Conservation (phyloP, 2,329 filamentous ascomycete species). For the Hysterium pulicare region DNA sequence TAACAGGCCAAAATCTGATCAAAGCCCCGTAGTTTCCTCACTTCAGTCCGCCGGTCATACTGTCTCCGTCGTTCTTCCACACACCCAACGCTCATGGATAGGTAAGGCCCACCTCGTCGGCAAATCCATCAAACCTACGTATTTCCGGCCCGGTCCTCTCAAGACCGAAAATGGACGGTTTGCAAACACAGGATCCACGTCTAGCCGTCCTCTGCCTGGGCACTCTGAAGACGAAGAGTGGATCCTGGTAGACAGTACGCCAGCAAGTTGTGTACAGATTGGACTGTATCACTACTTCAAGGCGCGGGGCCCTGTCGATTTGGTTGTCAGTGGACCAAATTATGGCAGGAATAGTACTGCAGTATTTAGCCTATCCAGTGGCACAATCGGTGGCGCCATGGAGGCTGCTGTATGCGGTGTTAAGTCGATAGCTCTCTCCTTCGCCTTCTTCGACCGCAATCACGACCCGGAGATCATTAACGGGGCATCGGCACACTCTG, state of each 20-base stretch:
- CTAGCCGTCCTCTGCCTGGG: slow-evolving; percentile 28
- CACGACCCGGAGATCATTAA: slow-evolving; percentile 80
- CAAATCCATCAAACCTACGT: slow-evolving; percentile 76
- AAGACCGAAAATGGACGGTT: slow-evolving; percentile 27
- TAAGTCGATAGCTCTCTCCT: slow-evolving; percentile 75
- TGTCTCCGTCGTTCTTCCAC: slow-evolving; percentile 88
- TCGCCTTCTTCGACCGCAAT: slow-evolving; percentile 82
- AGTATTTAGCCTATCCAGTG: slow-evolving; percentile 48
- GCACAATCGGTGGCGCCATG: slow-evolving; percentile 50
- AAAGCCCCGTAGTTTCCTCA: slow-evolving; percentile 42
- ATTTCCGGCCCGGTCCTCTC: slow-evolving; percentile 69
- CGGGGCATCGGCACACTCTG: slow-evolving; percentile 69
- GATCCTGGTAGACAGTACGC: slow-evolving; percentile 50
- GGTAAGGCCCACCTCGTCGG: slow-evolving; percentile 97
- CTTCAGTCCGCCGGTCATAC: slow-evolving; percentile 66
- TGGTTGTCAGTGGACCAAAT: slow-evolving; percentile 50
- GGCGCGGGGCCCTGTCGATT: slow-evolving; percentile 42
- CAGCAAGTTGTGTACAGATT: slow-evolving; percentile 49
- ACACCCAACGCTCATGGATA: slow-evolving; percentile 95
- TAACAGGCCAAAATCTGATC: no score
- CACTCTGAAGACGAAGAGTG: slow-evolving; percentile 42
- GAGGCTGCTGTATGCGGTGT: slow-evolving; percentile 48
- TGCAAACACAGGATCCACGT: slow-evolving; percentile 37
- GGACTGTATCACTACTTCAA: slow-evolving; percentile 48
- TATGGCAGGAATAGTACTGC: slow-evolving; percentile 51